phyloP scores from a whole-genome alignment of 768 basidiomycete genomes.

The Suillus paluster region DNA sequence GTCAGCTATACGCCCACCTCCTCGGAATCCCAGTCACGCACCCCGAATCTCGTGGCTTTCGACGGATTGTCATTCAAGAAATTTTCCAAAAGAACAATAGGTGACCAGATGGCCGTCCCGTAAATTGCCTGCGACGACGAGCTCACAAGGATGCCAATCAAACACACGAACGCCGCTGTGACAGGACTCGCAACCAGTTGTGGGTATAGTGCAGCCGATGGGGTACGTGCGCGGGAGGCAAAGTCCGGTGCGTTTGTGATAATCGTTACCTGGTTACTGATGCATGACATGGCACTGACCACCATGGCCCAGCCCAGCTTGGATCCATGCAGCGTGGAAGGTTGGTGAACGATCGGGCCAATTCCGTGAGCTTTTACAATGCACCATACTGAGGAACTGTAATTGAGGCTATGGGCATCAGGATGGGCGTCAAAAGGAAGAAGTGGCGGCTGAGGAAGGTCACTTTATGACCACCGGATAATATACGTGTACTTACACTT shows the following conservation, averaged over 20 bases:
- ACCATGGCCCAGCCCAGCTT: conserved; percentile 80
- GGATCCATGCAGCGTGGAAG: conserved; percentile 64
- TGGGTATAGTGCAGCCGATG: conserved; percentile 62
- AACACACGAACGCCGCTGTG: conserved; percentile 73
- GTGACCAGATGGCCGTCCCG: conserved; percentile 79
- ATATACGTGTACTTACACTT: conserved; percentile 64
- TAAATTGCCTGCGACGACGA: conserved; percentile 79
- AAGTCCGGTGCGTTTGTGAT: conserved; percentile 83
- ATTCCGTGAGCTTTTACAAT: conserved; percentile 79
- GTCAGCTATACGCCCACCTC: not conserved
- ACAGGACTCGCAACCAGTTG: conserved; percentile 76
- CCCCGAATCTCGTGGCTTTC: conserved; percentile 69
- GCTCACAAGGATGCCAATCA: conserved; percentile 82
- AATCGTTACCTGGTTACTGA: conserved; percentile 80
- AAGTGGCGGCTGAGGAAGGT: conserved; percentile 61
- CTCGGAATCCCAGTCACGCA: conserved; percentile 23
- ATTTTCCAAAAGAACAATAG: conserved; percentile 68
- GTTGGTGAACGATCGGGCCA: conserved; percentile 73
- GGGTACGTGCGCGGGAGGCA: conserved; percentile 61
- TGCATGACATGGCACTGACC: conserved; percentile 71
- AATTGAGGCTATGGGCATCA: conserved; percentile 72
- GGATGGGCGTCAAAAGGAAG: conserved; percentile 77
- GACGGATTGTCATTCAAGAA: conserved; percentile 71
- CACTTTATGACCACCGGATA: conserved; percentile 11
- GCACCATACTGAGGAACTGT: conserved; percentile 79